phyloP scores from a whole-genome alignment of 1,139 yeast genomes.

The Lodderomyces orthopsilosis region DNA sequence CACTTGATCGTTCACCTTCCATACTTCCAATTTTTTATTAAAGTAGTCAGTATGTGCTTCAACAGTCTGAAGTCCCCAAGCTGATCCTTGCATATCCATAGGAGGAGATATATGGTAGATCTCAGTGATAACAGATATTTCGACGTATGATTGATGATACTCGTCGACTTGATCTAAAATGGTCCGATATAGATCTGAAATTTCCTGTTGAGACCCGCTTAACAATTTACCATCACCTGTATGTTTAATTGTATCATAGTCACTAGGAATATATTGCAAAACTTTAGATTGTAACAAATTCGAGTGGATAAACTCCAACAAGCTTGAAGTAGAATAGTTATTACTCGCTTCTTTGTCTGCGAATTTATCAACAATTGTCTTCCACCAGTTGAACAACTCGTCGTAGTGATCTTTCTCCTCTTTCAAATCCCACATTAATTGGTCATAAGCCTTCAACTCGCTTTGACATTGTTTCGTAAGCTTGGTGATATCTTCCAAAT shows the following conservation, averaged over 20 bases:
- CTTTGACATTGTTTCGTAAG: conserved; percentile 20
- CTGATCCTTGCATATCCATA: neutral
- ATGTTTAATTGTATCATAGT: conserved; percentile 4
- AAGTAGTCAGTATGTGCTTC: neutral
- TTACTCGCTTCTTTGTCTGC: conserved; percentile 9
- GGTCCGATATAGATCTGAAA: neutral
- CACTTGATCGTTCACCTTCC: conserved; percentile 15
- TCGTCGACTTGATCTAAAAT: conserved; percentile 2
- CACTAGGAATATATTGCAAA: conserved; percentile 21
- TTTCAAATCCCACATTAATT: conserved; percentile 46
- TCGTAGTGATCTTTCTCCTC: conserved; percentile 53
- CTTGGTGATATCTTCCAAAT: conserved; percentile 1
- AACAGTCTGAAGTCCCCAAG: neutral
- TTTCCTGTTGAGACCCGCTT: neutral
- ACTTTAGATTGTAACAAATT: conserved; percentile 25
- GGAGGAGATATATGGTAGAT: neutral
- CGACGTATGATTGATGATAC: conserved; percentile 9
- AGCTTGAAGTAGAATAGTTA: conserved; percentile 17
- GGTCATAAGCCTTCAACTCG: conserved; percentile 36
- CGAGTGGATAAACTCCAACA: conserved; percentile 31
- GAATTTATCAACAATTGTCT: conserved; percentile 33
- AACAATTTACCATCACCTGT: neutral
- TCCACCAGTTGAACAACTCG: conserved; percentile 51
- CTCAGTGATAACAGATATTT: neutral
- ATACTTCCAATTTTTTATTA: neutral